A percentile compares a stretch with the other conserved stretches of the same genome.
phyloP scores from a whole-genome alignment of 352 stramenopile genomes.

The Elongisporangium prolatum region DNA sequence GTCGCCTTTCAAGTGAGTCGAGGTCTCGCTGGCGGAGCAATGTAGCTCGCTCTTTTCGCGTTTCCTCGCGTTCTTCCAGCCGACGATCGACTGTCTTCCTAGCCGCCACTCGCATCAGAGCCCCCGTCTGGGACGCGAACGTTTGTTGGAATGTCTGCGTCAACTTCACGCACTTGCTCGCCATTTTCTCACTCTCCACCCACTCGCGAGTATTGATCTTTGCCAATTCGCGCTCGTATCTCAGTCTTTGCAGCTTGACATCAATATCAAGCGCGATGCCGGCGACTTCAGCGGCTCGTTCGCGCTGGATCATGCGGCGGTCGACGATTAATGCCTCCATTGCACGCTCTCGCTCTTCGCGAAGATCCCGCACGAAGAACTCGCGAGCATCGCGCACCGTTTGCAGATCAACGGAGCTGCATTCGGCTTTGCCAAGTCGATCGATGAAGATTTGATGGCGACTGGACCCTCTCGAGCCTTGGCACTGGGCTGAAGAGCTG shows the following conservation, averaged over 20 bases:
- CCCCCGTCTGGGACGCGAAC: conserved; percentile 54
- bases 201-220: conserved; percentile 35
- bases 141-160: conserved; percentile 42
- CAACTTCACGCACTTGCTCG: conserved; percentile 29
- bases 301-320: conserved; percentile 55
- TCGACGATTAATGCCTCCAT: conserved; percentile 67
- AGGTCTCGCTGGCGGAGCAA: conserved; percentile 25
- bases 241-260: conserved; percentile 60
- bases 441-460: conserved; percentile 54
- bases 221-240: conserved; percentile 48
- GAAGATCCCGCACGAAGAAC: conserved; percentile 44
- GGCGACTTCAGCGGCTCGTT: conserved; percentile 49
- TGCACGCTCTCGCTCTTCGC: conserved; percentile 58
- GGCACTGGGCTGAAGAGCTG: not conserved
- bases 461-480: conserved; percentile 18
- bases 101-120: conserved; percentile 62
- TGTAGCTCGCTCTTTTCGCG: conserved; percentile 18
- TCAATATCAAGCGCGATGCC: conserved; percentile 59
- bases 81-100: conserved; percentile 30
- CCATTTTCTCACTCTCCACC: conserved; percentile 47
- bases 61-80: conserved; percentile 22
- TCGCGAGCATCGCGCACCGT: conserved; percentile 39
- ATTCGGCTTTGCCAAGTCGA: conserved; percentile 28
- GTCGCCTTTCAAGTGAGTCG: conserved; percentile 31
- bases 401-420: conserved; percentile 30